phyloP scores from a whole-genome alignment of 768 basidiomycete species.

The Xerocomus spinulosus region DNA sequence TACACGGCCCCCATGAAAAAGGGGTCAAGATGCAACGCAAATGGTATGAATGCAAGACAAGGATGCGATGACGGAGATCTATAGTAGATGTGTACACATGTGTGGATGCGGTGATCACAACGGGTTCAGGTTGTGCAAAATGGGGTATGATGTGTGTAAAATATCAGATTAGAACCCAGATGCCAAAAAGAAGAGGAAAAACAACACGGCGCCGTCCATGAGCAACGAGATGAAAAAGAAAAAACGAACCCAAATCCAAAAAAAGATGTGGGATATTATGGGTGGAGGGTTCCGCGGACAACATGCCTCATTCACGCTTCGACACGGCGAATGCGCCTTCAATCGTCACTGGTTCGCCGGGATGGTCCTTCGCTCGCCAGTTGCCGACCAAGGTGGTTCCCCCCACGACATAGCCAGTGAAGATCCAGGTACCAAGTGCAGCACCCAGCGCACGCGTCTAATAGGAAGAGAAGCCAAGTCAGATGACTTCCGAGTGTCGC shows the following conservation, averaged over 20 bases:
- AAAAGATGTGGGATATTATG: neutral
- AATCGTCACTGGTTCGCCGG: constrained; percentile 41
- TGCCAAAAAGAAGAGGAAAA: neutral
- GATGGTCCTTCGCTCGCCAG: constrained; percentile 47
- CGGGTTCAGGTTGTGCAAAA: neutral
- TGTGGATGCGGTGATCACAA: neutral
- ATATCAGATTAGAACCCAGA: neutral
- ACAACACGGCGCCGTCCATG: constrained; percentile 8
- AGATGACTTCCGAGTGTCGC: neutral
- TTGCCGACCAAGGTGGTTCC: constrained; percentile 65
- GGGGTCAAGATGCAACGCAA: neutral
- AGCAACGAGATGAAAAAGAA: neutral
- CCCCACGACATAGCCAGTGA: constrained; percentile 69
- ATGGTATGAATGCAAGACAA: neutral
- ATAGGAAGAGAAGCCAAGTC: neutral
- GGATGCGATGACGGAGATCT: neutral
- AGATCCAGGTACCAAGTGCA: constrained; percentile 37
- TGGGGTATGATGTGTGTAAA: too few relatives aligned
- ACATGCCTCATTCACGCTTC: constrained; percentile 35
- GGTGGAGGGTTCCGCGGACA: too few relatives aligned
- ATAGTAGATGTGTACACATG: neutral
- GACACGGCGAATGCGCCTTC: constrained; percentile 67
- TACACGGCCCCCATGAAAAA: neutral
- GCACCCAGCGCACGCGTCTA: constrained; percentile 5
- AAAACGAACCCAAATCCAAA: neutral